Evolutionary conservation across 2,329 filamentous ascomycete species (phyloP).

Genomic region (Trichocomaceae sp.): DNA sequence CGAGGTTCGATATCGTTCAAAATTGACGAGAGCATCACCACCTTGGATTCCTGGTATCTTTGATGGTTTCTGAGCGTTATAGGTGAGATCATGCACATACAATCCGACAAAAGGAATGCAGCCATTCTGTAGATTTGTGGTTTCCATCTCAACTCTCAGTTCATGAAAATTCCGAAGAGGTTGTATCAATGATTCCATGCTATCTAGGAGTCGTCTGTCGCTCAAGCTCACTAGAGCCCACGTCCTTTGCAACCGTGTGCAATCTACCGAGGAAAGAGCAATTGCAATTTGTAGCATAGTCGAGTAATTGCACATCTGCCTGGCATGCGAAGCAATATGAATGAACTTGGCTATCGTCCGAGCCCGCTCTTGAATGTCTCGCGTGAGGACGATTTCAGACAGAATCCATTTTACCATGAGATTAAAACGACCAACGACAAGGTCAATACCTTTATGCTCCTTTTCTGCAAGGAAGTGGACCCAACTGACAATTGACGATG

Average conservation of each 20-base stretch:
- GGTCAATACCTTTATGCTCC: constrained; percentile 53
- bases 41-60: constrained; percentile 44
- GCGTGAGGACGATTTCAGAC: constrained; percentile 56
- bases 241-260: constrained; percentile 51
- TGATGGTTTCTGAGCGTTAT: constrained; percentile 60
- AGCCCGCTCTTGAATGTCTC: constrained; percentile 52
- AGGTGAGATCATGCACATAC: constrained; percentile 61
- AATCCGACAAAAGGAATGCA: constrained; percentile 62
- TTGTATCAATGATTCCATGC: constrained; percentile 56
- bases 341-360: constrained; percentile 57
- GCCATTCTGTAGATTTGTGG: constrained; percentile 50
- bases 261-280: constrained; percentile 54
- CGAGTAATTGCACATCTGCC: constrained; percentile 57
- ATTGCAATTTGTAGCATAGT: constrained; percentile 61
- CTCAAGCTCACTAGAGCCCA: constrained; percentile 52
- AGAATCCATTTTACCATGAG: constrained; percentile 61
- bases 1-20: constrained; percentile 60
- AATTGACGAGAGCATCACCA: constrained; percentile 56
- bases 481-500: constrained; percentile 51
- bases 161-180: constrained; percentile 59
- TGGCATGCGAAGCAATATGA: constrained; percentile 54
- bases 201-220: constrained; percentile 50
- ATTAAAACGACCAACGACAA: constrained; percentile 61
- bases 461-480: constrained; percentile 53
- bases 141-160: constrained; percentile 59